Base-by-base conservation (phyloP, 257 asterid genomes). In the Sherardia arvensis region DNA sequence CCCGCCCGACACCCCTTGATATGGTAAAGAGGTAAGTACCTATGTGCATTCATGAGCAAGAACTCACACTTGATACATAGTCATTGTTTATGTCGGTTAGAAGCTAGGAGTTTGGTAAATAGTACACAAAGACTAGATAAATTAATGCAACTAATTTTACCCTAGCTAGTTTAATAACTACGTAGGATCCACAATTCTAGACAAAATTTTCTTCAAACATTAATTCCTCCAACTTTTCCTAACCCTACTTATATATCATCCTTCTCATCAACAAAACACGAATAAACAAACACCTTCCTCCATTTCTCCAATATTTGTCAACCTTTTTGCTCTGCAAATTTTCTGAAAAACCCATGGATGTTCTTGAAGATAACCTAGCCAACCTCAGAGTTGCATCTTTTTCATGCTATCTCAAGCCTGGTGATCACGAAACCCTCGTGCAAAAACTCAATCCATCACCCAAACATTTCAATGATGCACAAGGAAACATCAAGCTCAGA, bases 301-400 rank as follows among this genome's bases (percentile, higher is more conserved):
- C 66, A 15, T 22, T 59, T 43, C 71, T 32, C 45, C 47, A 20
- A 66, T 66, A 56, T 28, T 72, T 38, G 20, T 36, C 58, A 61
- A 36, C 32, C 51, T 65, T 53, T 56, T 43, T 21, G 7, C 49
- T 61, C 61, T 51, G 18, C 55, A 60, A 55, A 54, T 4, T 25
- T 54, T 5, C 11, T 15, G 23, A 2, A 20, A 2, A 20, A 27
- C 80, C 73, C 59, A 89, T 90, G 97, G 97, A 85, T 59, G 33
- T 33, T 21, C 26, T 3, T 57, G 84, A 76, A 10, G 81, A 87
- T 20, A 81, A 73, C 64, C 18, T 65, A 26, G 73, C 67, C 66
- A 84, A 72, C 47, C 79, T 77, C 65, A 90, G 94, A 0, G 92
- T 90, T n/a, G 97, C 85, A 23, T 90, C 97, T 20, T 90, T 90